These are phyloP conservation scores for Fragaria ananassa DNA, from an alignment of 306 rosid genomes.

Conservation along the genomic window DNA sequence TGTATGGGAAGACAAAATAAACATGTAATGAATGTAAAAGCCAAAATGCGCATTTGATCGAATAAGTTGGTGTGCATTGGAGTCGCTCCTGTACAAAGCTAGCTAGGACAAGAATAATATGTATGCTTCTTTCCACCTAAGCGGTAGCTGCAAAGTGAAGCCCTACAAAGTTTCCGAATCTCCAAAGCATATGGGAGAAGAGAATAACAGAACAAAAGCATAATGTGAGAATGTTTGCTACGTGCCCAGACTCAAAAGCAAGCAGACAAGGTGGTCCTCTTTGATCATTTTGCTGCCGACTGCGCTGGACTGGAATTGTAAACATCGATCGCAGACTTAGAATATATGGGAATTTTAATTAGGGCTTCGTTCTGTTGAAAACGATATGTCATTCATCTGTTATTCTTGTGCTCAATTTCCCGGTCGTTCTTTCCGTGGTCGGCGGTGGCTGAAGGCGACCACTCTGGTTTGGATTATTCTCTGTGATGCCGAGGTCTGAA, in stretches of 20 bases:
- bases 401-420: not conserved
- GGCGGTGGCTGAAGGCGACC: not conserved
- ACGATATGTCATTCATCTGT: not conserved
- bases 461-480: not conserved
- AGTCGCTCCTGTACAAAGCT: not conserved
- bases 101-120: not conserved
- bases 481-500: not conserved
- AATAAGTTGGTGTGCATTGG: not conserved
- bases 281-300: not conserved
- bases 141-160: not conserved
- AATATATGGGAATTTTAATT: not conserved
- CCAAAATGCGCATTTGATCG: not conserved
- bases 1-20: not conserved
- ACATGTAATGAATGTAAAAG: not conserved
- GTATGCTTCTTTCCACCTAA: not conserved
- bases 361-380: not conserved
- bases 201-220: not conserved
- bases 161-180: not conserved
- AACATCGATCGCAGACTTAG: not conserved
- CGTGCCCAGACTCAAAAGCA: not conserved
- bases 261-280: conserved; percentile 1
- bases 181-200: not conserved
- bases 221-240: not conserved
- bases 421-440: too few relatives aligned
- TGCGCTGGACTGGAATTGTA: not conserved